Evolutionary conservation across 495 filamentous ascomycete species (phyloP).

Genomic region (Penicillium verhagenii): DNA sequence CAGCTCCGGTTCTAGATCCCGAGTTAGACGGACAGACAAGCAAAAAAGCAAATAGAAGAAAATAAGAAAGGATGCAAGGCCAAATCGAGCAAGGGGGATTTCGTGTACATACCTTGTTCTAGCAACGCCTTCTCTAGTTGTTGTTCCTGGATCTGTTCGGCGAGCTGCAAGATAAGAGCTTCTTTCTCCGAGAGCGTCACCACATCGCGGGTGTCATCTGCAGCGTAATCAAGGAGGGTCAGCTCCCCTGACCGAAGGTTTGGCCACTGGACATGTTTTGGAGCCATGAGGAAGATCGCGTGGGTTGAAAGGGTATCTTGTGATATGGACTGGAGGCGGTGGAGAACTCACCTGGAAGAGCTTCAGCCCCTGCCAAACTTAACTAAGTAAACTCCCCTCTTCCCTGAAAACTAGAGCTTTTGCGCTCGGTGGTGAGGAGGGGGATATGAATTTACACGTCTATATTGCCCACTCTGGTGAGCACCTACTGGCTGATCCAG

Average conservation of each 20-base stretch:
- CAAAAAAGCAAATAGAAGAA: slow-evolving; percentile 4
- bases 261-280: slow-evolving; percentile 34
- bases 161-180: slow-evolving; percentile 60
- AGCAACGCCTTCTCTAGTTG: slow-evolving; percentile 68
- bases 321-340: slow-evolving; percentile 33
- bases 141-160: slow-evolving; percentile 67
- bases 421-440: slow-evolving; percentile 38
- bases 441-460: slow-evolving; percentile 72
- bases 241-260: slow-evolving; percentile 38
- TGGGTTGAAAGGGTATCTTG: slow-evolving; percentile 33
- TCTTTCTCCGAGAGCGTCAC: slow-evolving; percentile 62
- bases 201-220: slow-evolving; percentile 44
- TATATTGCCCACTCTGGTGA: slow-evolving; percentile 87
- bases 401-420: slow-evolving; percentile 30
- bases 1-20: slow-evolving; percentile 28
- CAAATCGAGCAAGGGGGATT: slow-evolving; percentile 3
- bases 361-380: slow-evolving; percentile 22
- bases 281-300: slow-evolving; percentile 40
- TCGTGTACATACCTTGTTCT: slow-evolving; percentile 44
- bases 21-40: background rate
- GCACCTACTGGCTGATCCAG: slow-evolving; percentile 69
- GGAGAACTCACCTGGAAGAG: slow-evolving; percentile 14
- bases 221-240: slow-evolving; percentile 39
- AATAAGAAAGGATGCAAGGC: background rate
- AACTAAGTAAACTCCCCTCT: slow-evolving; percentile 24